Evolutionary conservation across 31 red algal genomes (phyloP), one percentile per base, ranked within the genome.

Genomic region (Endocladia muricata): DNA sequence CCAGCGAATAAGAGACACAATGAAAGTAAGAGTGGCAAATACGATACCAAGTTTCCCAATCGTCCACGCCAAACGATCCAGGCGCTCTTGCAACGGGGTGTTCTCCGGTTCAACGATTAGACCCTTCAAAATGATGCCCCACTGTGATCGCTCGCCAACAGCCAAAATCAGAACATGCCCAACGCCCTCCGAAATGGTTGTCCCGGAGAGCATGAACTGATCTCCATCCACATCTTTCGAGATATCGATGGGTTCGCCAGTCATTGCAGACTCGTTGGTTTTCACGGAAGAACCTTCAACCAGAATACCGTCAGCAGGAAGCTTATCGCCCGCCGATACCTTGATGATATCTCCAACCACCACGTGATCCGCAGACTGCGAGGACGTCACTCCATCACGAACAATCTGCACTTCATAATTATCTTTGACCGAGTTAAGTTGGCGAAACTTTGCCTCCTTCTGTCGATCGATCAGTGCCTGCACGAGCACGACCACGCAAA

Each of bases 241-340:
- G 41, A 97, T 90, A 58, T 89, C 84, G 32, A 90, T 86, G 19
- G 74, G 66, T 59, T 97, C 94, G 9, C 94, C 94, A 22, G 94
- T 97, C 89, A 97, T 86, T 36, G 94, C 84, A 32, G 83, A 88
- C 64, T 97, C 94, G 68, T 97, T 91, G 42, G 88, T 92, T 57
- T 88, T 88, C 19, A 97, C 31, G 51, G 56, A 51, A 13, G 82
- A 84, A 19, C 77, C 83, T 28, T 92, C 59, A 31, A 92, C 33
- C 9, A 88, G 74, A 57, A 97, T 48, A 17, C 61, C 88, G 65
- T 97, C 94, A 5, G 94, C 94, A 19, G 94, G 78, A 51, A 97
- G 26, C 40, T 92, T 92, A 29, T 97, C 94, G 39, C 94, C 94
- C 1, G 94, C 88, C 41, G 82, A 19, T 34, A 97, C 38, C 56